These are phyloP conservation scores for Schizochytrium sp. DNA, from an alignment of 108 stramenopile genomes.

Conservation along the genomic window DNA sequence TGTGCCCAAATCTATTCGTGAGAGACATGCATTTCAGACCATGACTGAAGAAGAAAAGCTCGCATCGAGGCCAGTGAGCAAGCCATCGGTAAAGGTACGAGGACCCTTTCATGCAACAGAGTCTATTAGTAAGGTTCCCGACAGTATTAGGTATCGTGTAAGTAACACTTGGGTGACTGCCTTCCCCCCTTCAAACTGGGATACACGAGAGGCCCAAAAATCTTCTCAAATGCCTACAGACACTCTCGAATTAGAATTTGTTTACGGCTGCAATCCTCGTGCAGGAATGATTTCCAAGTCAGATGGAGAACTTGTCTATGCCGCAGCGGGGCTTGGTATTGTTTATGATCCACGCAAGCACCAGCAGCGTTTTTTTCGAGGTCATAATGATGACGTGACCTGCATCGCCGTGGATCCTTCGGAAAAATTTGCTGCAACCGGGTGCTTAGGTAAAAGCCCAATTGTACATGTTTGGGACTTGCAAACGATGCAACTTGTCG, in stretches of 20 bases:
- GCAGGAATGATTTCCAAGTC: not conserved
- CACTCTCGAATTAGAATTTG: slow-evolving; percentile 32
- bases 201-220: not conserved
- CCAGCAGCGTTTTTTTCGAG: slow-evolving; percentile 32
- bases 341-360: slow-evolving; percentile 25
- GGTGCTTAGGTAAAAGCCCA: slow-evolving; percentile 7
- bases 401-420: slow-evolving; percentile 55
- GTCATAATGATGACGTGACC: slow-evolving; percentile 39
- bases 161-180: slow-evolving; percentile 29
- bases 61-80: not conserved
- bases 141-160: slow-evolving; percentile 3
- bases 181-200: slow-evolving; percentile 10
- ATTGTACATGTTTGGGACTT: slow-evolving; percentile 57
- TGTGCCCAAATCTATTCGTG: too few species aligned
- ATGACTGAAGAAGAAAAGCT: not conserved
- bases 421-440: slow-evolving; percentile 13
- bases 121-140: not conserved
- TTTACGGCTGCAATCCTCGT: slow-evolving; percentile 21
- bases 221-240: not conserved
- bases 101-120: not conserved
- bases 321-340: slow-evolving; percentile 13
- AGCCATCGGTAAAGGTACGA: not conserved
- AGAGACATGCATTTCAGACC: too few species aligned
- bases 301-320: slow-evolving; percentile 41
- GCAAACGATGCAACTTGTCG: slow-evolving; percentile 12